Evolutionary conservation across 2,329 filamentous ascomycete species (phyloP).

Genomic region (Paecilomyces fulvus): DNA sequence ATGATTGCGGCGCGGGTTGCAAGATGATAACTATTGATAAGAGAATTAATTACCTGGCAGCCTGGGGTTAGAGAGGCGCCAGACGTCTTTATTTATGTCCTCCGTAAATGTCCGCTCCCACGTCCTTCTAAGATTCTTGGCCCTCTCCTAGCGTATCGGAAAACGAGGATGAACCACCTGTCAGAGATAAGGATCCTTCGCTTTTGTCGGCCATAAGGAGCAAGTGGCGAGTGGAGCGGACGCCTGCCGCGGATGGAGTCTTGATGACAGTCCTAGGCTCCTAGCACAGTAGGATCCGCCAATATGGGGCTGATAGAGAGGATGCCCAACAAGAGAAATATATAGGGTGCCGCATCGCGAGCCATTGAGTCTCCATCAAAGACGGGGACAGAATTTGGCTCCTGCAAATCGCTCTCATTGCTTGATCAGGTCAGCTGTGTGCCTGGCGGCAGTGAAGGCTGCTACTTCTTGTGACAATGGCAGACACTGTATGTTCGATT

Average conservation of each 20-base stretch:
- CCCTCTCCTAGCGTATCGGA: neutral
- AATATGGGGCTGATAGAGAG: neutral
- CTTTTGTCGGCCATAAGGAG: neutral
- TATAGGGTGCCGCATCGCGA: neutral
- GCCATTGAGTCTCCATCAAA: neutral
- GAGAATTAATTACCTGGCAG: neutral
- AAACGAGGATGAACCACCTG: neutral
- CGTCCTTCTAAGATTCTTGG: neutral
- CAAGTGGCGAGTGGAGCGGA: neutral
- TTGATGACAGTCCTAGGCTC: neutral
- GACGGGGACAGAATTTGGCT: neutral
- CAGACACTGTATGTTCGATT: conserved; percentile 2
- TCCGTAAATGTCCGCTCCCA: neutral
- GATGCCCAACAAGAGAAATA: neutral
- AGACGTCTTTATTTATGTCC: neutral
- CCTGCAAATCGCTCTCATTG: conserved; percentile 1
- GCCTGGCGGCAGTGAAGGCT: neutral
- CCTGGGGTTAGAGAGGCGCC: too few relatives aligned
- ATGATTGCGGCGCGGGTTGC: neutral
- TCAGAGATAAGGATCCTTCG: neutral
- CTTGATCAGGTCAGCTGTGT: conserved; percentile 1
- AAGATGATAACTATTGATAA: neutral
- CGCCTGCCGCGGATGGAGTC: neutral
- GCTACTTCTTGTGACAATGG: neutral
- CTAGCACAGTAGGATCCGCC: neutral